Percentiles rank a stretch among this genome's conserved stretches.
These are phyloP conservation scores for Cladosporium sphaerospermum DNA, from an alignment of 2,329 filamentous ascomycete species.

Conservation along the genomic window DNA sequence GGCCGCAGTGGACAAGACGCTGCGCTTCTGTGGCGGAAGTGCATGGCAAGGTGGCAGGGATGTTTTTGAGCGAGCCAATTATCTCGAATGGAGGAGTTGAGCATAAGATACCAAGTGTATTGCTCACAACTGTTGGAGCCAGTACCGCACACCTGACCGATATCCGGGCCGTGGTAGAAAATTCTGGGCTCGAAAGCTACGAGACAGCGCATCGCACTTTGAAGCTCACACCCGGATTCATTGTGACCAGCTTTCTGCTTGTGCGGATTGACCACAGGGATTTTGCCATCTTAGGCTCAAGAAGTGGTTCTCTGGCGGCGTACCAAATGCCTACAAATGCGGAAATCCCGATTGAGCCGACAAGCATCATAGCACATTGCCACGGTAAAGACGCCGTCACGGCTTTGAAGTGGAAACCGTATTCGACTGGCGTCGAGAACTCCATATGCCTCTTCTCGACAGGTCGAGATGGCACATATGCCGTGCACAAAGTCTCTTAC, in stretches of 20 bases:
- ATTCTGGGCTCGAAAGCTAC: background rate
- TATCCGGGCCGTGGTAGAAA: background rate
- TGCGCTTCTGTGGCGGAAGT: slow-evolving; percentile 10
- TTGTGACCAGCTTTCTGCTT: slow-evolving; percentile 44
- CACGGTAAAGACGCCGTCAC: slow-evolving; percentile 63
- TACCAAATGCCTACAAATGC: slow-evolving; percentile 13
- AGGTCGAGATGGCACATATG: slow-evolving; percentile 69
- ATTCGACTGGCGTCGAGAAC: slow-evolving; percentile 30
- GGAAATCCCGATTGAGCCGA: background rate
- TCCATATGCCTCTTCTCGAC: slow-evolving; percentile 55
- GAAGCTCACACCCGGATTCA: slow-evolving; percentile 38
- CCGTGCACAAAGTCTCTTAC: slow-evolving; percentile 48
- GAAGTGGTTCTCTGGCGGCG: slow-evolving; percentile 48
- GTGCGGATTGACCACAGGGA: background rate
- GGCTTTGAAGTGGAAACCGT: slow-evolving; percentile 43
- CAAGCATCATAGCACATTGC: background rate
- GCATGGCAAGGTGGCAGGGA: slow-evolving; percentile 35
- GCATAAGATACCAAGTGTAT: slow-evolving; percentile 22
- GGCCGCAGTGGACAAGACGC: background rate
- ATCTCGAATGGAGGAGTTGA: background rate
- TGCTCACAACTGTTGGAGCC: slow-evolving; percentile 34
- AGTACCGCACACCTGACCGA: slow-evolving; percentile 22
- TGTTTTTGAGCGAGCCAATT: slow-evolving; percentile 26
- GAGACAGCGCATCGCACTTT: slow-evolving; percentile 3
- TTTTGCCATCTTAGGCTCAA: slow-evolving; percentile 45